Conservation (phyloP, 495 filamentous ascomycete genomes). For the Penicillium nucicola region DNA sequence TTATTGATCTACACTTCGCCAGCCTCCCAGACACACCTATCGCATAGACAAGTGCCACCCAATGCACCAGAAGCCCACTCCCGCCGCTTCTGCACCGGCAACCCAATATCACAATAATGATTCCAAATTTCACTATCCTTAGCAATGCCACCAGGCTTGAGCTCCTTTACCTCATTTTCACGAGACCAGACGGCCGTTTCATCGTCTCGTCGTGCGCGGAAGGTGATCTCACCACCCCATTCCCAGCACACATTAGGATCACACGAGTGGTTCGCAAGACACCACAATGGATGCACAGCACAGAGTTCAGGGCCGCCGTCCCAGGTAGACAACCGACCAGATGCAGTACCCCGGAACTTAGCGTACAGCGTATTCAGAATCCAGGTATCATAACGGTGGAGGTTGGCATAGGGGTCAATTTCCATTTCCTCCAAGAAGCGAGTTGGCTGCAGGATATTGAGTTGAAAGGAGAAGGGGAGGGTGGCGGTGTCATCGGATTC, state of each 20-base stretch:
- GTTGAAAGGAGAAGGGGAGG: constrained; percentile 85
- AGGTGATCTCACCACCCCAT: constrained; percentile 81
- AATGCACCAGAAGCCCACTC: constrained; percentile 86
- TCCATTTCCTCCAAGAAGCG: constrained; percentile 90
- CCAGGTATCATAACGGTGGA: constrained; percentile 76
- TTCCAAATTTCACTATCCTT: constrained; percentile 82
- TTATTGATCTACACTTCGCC: constrained; percentile 10
- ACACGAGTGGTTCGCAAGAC: constrained; percentile 88
- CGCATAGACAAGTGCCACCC: constrained; percentile 81
- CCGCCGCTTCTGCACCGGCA: constrained; percentile 73
- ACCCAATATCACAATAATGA: constrained; percentile 88
- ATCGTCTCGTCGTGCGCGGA: constrained; percentile 44
- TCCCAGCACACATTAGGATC: constrained; percentile 94
- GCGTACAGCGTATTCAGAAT: constrained; percentile 87
- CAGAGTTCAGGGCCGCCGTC: constrained; percentile 77
- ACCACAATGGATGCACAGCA: constrained; percentile 74
- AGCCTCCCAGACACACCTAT: constrained; percentile 66
- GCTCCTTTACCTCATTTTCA: constrained; percentile 12
- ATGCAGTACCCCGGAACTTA: constrained; percentile 91
- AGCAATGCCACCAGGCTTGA: constrained; percentile 53
- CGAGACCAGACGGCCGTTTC: constrained; percentile 48
- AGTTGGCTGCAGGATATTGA: constrained; percentile 77
- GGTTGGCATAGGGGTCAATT: constrained; percentile 71
- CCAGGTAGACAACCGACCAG: constrained; percentile 67
- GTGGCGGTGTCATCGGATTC: constrained; percentile 14